A percentile compares a stretch with the other conserved stretches of the same genome.
phyloP scores from a whole-genome alignment of 352 stramenopile genomes.

The Globisporangium mamillatum region DNA sequence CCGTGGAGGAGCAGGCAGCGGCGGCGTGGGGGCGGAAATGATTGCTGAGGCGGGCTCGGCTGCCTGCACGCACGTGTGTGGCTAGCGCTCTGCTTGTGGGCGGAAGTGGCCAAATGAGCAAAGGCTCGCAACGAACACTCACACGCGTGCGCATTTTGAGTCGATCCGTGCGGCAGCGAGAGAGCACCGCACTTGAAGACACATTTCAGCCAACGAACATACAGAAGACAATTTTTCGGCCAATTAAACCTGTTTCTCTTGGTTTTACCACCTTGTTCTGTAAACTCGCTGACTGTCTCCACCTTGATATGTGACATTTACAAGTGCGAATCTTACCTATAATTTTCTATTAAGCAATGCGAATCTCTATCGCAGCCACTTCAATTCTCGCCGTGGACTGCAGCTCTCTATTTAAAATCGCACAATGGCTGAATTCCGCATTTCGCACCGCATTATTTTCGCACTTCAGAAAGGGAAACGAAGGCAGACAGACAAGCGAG shows the following conservation, averaged over 20 bases:
- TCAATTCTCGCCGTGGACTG: neutral
- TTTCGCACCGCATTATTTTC: neutral
- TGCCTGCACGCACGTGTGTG: constrained; percentile 3
- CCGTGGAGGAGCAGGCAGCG: constrained; percentile 12
- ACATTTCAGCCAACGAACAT: neutral
- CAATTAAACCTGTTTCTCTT: neutral
- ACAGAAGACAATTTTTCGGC: neutral
- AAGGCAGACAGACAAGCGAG: neutral
- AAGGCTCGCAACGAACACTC: too few species aligned
- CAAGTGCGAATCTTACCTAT: neutral
- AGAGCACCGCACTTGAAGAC: neutral
- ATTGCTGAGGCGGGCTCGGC: constrained; percentile 9
- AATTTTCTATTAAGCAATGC: neutral
- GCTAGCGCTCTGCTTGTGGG: neutral
- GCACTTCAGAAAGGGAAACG: neutral
- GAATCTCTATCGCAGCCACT: neutral
- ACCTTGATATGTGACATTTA: neutral
- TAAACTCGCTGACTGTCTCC: neutral
- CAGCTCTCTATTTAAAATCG: neutral
- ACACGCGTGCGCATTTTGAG: neutral
- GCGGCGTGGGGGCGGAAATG: constrained; percentile 11
- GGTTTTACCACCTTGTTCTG: neutral
- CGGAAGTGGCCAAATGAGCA: constrained; percentile 7
- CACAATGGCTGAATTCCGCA: neutral
- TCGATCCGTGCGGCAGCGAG: neutral